Base-by-base conservation (phyloP, 2,329 filamentous ascomycete species). In the Neofusicoccum cordaticola region DNA sequence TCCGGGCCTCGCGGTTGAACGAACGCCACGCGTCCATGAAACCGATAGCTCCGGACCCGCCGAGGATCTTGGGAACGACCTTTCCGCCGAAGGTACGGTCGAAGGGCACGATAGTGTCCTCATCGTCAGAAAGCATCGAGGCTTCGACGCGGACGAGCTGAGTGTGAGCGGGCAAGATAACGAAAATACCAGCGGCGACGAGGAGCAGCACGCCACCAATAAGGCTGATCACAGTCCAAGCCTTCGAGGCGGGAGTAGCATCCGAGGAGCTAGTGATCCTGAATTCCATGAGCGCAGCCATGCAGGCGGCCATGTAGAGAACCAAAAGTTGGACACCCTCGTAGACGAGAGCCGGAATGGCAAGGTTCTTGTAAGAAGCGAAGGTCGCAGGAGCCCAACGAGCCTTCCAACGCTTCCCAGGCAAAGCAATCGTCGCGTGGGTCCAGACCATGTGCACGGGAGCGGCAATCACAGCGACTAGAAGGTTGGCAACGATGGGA, bases 81-180 rank as follows among this genome's bases (percentile, higher is more conserved):
- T 88, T 90, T 70, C 91, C 91, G 68, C 85, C 86, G 72, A 96
- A 96, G 35, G 89, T 89, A 68, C 93, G 90, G 82, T 98, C 94
- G 72, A 98, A 97, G 37, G 92, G 89, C 41, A 98, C 88, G 68
- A 97, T 90, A 31, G 91, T 88, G 79, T 96, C 90, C 69, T 93
- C 85, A 17, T 91, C 88, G 66, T 92, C 89, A 0, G 92, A 86
- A 2, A 98, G 86, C 70, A 97, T 87, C 56, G 91, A 94, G 6
- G 93, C 93, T 75, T 96, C 92, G 41, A 97, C 88, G 67, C 94
- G 92, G 69, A 90, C 84, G 66, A 96, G 86, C 22, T 91, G 86
- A 37, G 94, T 90, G 66, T 86, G 84, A 44, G 91, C 86, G 17
- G 94, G 93, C 64, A 97, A 91, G 67, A 96, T 84, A 67, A 91